phyloP scores from a whole-genome alignment of 2,329 filamentous ascomycete species.

The Ascochyta rabiei region DNA sequence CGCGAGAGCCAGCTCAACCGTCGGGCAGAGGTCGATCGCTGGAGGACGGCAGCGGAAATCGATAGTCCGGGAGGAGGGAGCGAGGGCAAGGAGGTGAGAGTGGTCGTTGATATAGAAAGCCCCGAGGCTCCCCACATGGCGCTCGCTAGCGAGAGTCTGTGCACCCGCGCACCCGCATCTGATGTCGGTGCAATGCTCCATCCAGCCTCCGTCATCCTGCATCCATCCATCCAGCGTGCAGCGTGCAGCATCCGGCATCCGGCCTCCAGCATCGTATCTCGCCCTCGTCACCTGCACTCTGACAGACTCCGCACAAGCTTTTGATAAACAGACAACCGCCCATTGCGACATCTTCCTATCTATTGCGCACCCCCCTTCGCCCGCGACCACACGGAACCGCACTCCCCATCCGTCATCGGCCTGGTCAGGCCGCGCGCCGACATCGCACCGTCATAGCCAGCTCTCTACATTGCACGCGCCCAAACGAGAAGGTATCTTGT shows the following conservation, averaged over 20 bases:
- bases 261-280: slow-evolving; percentile 1
- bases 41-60: background rate
- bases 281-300: slow-evolving; percentile 4
- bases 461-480: background rate
- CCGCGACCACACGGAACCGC: background rate
- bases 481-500: slow-evolving; percentile 16
- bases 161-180: background rate
- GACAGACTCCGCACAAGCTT: slow-evolving; percentile 1
- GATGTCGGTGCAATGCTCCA: slow-evolving; percentile 12
- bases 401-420: background rate
- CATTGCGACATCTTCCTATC: slow-evolving; percentile 14
- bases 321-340: slow-evolving; percentile 3
- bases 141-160: slow-evolving; percentile 12
- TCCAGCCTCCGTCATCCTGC: slow-evolving; percentile 9
- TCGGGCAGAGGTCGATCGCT: slow-evolving; percentile 2
- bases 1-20: slow-evolving; percentile 3
- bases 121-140: slow-evolving; percentile 13
- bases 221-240: too few relatives aligned
- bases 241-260: slow-evolving; percentile 8
- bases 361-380: slow-evolving; percentile 8
- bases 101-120: slow-evolving; percentile 20
- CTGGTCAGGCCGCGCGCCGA: slow-evolving; percentile 19
- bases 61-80: background rate
- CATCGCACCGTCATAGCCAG: slow-evolving; percentile 21
- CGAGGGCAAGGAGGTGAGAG: slow-evolving; percentile 5